Evolutionary conservation across 2,329 filamentous ascomycete species (phyloP), one percentile per base, ranked within the genome.

Genomic region (Akanthomyces lecanii): DNA sequence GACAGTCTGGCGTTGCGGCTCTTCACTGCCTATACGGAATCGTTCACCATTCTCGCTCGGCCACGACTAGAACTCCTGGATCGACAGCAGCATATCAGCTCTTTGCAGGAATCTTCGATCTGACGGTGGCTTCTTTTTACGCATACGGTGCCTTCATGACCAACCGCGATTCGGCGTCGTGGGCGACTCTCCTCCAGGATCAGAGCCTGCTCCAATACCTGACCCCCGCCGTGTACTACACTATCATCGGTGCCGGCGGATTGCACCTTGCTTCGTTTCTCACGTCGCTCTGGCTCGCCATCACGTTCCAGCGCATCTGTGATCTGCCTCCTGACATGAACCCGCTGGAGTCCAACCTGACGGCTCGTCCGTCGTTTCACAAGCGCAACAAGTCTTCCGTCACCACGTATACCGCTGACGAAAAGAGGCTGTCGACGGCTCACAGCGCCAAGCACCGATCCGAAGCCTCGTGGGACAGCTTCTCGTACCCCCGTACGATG

Each of bases 281-380:
- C 21, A 78, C 96, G 42, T 91, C 91, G 5, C 72, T 91, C 38
- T 97, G 89, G 77, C 81, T 98, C 30, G 86, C 87, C 18, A 73
- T 90, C 59, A 85, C 89, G 68, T 98, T 97, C 84, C 85, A 88
- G 47, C 89, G 90, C 71, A 97, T 98, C 69, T 82, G 87, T 5
- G 80, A 82, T 23, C 83, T 97, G 73, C 94, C 94, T 6, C 93
- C 94, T 0, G 94, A 98, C 71, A 92, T 97, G 90, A 98, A 98
- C 73, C 94, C 94, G 1, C 81, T 98, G 16, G 93, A 97, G 73
- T 86, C 90, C 67, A 88, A 94, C 70, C 78, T 96, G 63, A 97
- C 92, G 1, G 87, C 91, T 12, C 85, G 88, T 28, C 78, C 76
- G 63, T 81, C 77, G 44, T 71, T 70, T 55, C 92, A 96, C 76